These are phyloP conservation scores for Fusarium dlaminii DNA, from an alignment of 2,329 filamentous ascomycete genomes.

Conservation along the genomic window DNA sequence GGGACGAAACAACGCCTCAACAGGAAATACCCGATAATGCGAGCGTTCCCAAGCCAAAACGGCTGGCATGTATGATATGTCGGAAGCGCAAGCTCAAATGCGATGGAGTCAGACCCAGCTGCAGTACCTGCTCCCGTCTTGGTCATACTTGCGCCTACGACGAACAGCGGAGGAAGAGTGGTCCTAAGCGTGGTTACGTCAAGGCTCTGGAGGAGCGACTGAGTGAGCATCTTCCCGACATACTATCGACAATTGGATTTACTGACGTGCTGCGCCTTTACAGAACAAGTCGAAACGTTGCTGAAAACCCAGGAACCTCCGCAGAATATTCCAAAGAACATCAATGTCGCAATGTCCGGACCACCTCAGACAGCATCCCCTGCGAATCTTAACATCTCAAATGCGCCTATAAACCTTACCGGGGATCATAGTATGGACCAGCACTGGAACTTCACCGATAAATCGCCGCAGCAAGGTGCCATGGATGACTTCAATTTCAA, in stretches of 20 bases:
- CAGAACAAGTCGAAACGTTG: slow-evolving; percentile 92
- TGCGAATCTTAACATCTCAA: slow-evolving; percentile 49
- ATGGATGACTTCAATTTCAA: slow-evolving; percentile 70
- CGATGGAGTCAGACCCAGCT: slow-evolving; percentile 84
- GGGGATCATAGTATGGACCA: slow-evolving; percentile 57
- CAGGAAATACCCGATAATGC: slow-evolving; percentile 62
- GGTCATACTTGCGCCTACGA: slow-evolving; percentile 91
- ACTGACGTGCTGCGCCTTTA: slow-evolving; percentile 17
- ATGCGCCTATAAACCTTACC: slow-evolving; percentile 58
- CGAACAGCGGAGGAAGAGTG: slow-evolving; percentile 92
- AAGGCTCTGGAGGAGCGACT: slow-evolving; percentile 92
- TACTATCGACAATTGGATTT: slow-evolving; percentile 19
- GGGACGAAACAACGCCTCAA: slow-evolving; percentile 47
- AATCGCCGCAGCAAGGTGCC: slow-evolving; percentile 60
- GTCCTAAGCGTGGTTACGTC: slow-evolving; percentile 92
- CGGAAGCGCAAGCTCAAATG: slow-evolving; percentile 92
- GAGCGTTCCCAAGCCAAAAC: slow-evolving; percentile 81
- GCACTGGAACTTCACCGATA: slow-evolving; percentile 65
- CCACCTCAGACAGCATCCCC: slow-evolving; percentile 46
- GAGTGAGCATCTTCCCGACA: slow-evolving; percentile 65
- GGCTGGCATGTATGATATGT: slow-evolving; percentile 94
- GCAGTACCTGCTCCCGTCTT: slow-evolving; percentile 87
- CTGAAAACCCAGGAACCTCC: slow-evolving; percentile 79
- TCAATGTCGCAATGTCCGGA: slow-evolving; percentile 41
- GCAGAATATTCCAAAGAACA: slow-evolving; percentile 44